Base-by-base conservation (phyloP, 2,329 filamentous ascomycete species). In the Chrysosporium queenslandicum region DNA sequence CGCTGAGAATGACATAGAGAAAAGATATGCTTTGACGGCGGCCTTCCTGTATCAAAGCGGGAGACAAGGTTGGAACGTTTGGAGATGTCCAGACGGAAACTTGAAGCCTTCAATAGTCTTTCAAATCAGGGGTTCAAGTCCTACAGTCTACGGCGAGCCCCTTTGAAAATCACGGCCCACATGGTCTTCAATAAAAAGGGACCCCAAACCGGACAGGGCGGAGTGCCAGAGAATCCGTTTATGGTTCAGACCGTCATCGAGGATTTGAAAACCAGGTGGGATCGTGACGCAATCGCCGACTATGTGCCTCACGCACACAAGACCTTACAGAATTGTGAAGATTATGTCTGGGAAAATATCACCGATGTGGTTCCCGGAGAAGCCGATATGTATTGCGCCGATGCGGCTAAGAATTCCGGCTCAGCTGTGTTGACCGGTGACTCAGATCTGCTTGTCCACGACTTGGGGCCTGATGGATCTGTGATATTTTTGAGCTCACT, bases 1-100 rank as follows among this genome's bases (percentile, higher is more conserved):
- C 14, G 25, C 52, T 54, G 20, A 54, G 14, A n/a, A 47, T 40
- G 30, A 47, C 9, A 29, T 58, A 86, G 82, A 58, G 71, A 79
- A 53, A 80, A 76, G 43, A 85, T 96, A 50, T 89, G 85, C 64
- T 96, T 97, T 61, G 91, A 97, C 66, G 89, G 89, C 12, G 83
- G 80, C 52, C 74, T 97, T 0, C 91, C 91, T 0, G 54, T 65
- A 0, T 67, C 73, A 3, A 95, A 95, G 64, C 74, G 76, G 30
- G 64, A 70, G 0, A 79, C 81, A 5, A 78, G 88, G 3, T 69
- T 82, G 47, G 66, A 76, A 8, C 77, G 88, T 30, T 72, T 86
- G 32, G 71, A 80, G 46, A 75, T 72, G 18, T 78, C 74, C 20
- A 78, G 84, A 6, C 68, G 70, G 3, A 74, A 78, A 20, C 69